A percentile compares a stretch with the other conserved stretches of the same genome.
Evolutionary conservation across 139 green algal species (phyloP).

Genomic region (Chloropicon primus): DNA sequence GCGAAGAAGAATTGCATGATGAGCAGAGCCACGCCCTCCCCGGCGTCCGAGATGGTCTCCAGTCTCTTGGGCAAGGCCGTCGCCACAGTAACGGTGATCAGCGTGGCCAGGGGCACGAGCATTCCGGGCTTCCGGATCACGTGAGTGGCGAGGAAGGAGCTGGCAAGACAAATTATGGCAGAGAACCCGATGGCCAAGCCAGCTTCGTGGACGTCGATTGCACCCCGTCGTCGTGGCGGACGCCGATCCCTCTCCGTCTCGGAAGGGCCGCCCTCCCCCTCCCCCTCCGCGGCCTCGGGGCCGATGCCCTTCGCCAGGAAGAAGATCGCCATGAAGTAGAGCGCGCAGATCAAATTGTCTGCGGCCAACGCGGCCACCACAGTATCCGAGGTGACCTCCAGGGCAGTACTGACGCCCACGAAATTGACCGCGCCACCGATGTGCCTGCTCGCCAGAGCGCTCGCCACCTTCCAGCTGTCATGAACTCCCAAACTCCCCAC

Average conservation of each 20-base stretch:
- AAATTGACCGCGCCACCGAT: constrained; percentile 87
- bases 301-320: constrained; percentile 5
- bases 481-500: background rate
- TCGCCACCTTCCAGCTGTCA: constrained; percentile 63
- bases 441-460: constrained; percentile 68
- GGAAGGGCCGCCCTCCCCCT: background rate
- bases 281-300: constrained; percentile 1
- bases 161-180: constrained; percentile 14
- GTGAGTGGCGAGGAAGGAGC: constrained; percentile 9
- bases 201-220: background rate
- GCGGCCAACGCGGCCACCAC: constrained; percentile 64
- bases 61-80: constrained; percentile 37
- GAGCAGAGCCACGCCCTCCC: constrained; percentile 59
- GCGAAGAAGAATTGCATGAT: constrained; percentile 89
- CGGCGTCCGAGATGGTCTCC: constrained; percentile 35
- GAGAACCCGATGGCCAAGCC: constrained; percentile 11
- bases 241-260: constrained; percentile 10
- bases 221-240: no score
- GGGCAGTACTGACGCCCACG: constrained; percentile 35
- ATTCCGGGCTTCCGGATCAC: constrained; percentile 15
- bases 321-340: constrained; percentile 62
- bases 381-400: constrained; percentile 10
- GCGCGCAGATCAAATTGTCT: constrained; percentile 76
- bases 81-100: constrained; percentile 49
- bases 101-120: constrained; percentile 50